These are phyloP conservation scores for Domatiomyces catenatus DNA, from an alignment of 2,329 filamentous ascomycete species.

Conservation along the genomic window DNA sequence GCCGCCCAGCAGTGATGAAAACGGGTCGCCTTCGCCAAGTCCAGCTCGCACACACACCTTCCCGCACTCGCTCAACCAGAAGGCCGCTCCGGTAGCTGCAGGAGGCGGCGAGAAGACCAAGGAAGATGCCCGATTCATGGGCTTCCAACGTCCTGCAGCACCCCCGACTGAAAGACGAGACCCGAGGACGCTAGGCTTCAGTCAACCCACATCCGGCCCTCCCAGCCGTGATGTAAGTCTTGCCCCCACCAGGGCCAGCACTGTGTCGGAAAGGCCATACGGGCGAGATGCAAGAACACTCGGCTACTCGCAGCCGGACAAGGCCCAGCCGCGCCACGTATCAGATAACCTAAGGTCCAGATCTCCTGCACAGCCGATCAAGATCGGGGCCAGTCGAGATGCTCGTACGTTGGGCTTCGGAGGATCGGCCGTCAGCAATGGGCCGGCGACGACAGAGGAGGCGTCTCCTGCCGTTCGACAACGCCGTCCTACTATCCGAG, in stretches of 20 bases:
- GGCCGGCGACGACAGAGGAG: slow-evolving; percentile 12
- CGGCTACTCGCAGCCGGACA: slow-evolving; percentile 29
- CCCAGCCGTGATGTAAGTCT: slow-evolving; percentile 2
- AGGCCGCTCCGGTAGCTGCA: not conserved
- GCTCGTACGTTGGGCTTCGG: slow-evolving; percentile 12
- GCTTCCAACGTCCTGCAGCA: slow-evolving; percentile 7
- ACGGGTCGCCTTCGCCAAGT: slow-evolving; percentile 26
- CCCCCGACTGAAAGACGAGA: slow-evolving; percentile 5
- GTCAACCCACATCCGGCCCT: slow-evolving; percentile 4
- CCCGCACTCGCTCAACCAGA: not conserved
- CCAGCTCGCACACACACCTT: not conserved
- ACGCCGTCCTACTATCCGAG: slow-evolving; percentile 24
- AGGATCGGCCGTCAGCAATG: not conserved
- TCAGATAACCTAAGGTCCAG: slow-evolving; percentile 10
- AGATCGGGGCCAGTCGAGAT: slow-evolving; percentile 7
- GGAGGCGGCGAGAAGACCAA: not conserved
- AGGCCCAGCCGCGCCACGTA: slow-evolving; percentile 20
- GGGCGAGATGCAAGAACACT: slow-evolving; percentile 20
- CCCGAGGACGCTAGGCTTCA: slow-evolving; percentile 8
- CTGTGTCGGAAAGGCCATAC: slow-evolving; percentile 9
- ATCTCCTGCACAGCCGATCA: slow-evolving; percentile 6
- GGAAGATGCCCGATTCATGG: slow-evolving; percentile 7
- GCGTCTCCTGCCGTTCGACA: slow-evolving; percentile 35
- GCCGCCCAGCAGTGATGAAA: slow-evolving; percentile 59
- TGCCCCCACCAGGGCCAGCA: slow-evolving; percentile 10